A percentile compares a stretch with the other conserved stretches of the same genome.
phyloP scores from a whole-genome alignment of 768 basidiomycete species.

The Leucocoprinus sp. region DNA sequence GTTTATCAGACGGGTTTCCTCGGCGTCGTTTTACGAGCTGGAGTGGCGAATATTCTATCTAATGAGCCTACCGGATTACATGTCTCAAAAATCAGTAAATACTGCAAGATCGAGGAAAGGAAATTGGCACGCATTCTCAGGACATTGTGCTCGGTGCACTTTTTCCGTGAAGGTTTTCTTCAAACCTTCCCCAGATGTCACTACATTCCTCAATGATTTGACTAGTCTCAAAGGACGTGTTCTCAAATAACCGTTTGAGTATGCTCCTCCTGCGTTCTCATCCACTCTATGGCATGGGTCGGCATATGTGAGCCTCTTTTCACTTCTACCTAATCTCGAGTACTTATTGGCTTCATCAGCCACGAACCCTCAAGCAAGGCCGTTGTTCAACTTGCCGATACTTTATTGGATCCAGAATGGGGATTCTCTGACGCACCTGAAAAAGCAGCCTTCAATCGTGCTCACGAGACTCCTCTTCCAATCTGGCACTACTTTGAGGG shows the following conservation, averaged over 20 bases:
- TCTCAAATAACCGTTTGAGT: constrained; percentile 35
- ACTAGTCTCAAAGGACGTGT: constrained; percentile 28
- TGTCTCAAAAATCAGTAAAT: constrained; percentile 17
- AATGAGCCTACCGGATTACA: constrained; percentile 23
- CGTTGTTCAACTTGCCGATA: constrained; percentile 22
- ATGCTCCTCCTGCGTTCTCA: constrained; percentile 21
- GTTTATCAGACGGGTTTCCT: constrained; percentile 18
- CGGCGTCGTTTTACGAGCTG: constrained; percentile 13
- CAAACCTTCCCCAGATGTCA: background rate
- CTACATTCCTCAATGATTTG: constrained; percentile 18
- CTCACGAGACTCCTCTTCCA: constrained; percentile 10
- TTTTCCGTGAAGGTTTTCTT: constrained; percentile 28
- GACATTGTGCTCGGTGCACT: constrained; percentile 22
- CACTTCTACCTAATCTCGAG: background rate
- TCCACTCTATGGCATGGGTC: constrained; percentile 18
- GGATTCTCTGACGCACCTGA: constrained; percentile 18
- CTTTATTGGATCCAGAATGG: constrained; percentile 26
- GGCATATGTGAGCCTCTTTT: constrained; percentile 16
- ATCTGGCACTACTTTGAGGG: constrained; percentile 19
- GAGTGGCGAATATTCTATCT: constrained; percentile 22
- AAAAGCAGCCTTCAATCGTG: constrained; percentile 19
- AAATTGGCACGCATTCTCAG: constrained; percentile 28
- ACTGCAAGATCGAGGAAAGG: constrained; percentile 18
- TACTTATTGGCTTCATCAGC: background rate
- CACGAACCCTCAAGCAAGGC: constrained; percentile 16